Evolutionary conservation across 2,329 filamentous ascomycete genomes (phyloP).

Genomic region (Stylonectria norvegica): DNA sequence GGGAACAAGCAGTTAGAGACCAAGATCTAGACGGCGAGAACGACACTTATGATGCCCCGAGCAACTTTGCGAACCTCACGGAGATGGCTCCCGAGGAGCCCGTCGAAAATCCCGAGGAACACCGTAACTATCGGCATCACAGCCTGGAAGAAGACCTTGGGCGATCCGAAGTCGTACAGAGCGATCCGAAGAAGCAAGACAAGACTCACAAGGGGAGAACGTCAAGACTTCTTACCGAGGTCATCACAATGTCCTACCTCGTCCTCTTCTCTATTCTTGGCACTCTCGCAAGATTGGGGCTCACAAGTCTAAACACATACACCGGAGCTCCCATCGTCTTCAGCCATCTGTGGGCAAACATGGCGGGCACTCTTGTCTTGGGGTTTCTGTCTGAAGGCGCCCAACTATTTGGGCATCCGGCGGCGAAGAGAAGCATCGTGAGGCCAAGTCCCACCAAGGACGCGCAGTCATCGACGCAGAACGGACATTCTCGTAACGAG

Average conservation of each 20-base stretch:
- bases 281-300: conserved; percentile 75
- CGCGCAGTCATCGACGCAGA: conserved; percentile 55
- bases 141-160: not conserved
- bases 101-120: not conserved
- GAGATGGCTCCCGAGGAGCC: not conserved
- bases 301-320: conserved; percentile 77
- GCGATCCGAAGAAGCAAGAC: too few species aligned
- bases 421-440: conserved; percentile 26
- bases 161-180: too few species aligned
- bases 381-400: conserved; percentile 81
- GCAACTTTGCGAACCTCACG: not conserved
- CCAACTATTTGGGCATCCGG: conserved; percentile 62
- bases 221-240: too few species aligned
- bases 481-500: too few species aligned
- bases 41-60: not conserved
- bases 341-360: conserved; percentile 81
- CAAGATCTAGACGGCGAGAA: not conserved
- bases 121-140: not conserved
- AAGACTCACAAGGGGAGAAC: too few species aligned
- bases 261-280: conserved; percentile 85
- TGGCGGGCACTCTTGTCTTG: conserved; percentile 76
- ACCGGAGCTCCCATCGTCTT: conserved; percentile 72
- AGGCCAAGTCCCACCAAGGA: conserved; percentile 40
- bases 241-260: conserved; percentile 76
- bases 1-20: too few species aligned